Base-by-base conservation (phyloP, 1,139 yeast species). In the Saccharomycopsis hybrid region DNA sequence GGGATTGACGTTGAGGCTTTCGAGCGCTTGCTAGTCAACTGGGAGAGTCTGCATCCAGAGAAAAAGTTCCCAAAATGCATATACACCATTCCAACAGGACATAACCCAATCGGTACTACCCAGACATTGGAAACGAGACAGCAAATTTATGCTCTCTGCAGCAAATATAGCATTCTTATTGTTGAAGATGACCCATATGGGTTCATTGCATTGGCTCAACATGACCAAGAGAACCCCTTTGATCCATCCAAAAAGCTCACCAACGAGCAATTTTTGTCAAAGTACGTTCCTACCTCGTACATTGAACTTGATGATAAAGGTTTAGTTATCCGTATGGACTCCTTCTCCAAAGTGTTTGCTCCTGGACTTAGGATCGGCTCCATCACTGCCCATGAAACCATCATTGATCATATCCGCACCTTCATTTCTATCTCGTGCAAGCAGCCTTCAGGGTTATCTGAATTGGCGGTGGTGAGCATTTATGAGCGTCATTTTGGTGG, bases 181-280 rank as follows among this genome's bases (percentile, higher is more conserved):
- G 66, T 88, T 43, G 97, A 89, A 67, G 97, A 89, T 63, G 96
- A 89, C 67, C 97, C 97, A 3, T 89, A 89, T 70, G 84, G 84
- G 56, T 83, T 82, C 64, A 71, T 85, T 60, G 77, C 76, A 54
- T 71, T 78, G 27, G 55, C 59, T 66, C 56, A 65, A 66, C 40
- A n/a, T 24, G 27, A 44, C 28, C 39, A 47, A n/a, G 28, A 30
- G 4, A 67, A 65, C 51, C 62, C 64, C 5, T 76, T 60, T 75
- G 74, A 73, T 49, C 18, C 18, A 18, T 18, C 18, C 18, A 51
- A 62, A 56, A 65, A 63, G 8, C 72, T 77, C 43, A 70, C 76
- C 43, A 62, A 64, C 50, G 81, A 79, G 51, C 73, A 76, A 18
- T 83, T 77, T 57, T 69, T 80, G 47, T 56, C 73, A 49, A 65